A percentile compares a stretch with the other conserved stretches of the same genome.
Conservation (phyloP, 169 alveolate species). For the Plasmodium adleri region DNA sequence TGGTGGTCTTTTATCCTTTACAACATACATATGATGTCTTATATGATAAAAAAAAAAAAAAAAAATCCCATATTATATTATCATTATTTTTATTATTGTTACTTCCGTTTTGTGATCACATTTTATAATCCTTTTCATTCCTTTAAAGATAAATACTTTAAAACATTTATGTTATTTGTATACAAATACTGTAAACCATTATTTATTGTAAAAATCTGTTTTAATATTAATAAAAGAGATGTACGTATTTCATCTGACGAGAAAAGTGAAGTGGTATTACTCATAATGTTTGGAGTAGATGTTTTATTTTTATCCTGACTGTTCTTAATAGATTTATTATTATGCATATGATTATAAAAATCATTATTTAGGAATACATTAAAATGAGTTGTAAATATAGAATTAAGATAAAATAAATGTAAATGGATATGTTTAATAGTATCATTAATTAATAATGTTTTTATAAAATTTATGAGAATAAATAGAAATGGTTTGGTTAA, state of each 20-base stretch:
- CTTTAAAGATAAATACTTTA: slow-evolving; percentile 12
- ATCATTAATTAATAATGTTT: slow-evolving; percentile 66
- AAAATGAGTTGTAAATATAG: slow-evolving; percentile 78
- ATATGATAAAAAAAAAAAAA: too few relatives aligned
- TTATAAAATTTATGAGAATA: slow-evolving; percentile 62
- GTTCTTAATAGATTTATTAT: neutral
- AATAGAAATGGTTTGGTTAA: slow-evolving; percentile 70
- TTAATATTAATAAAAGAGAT: slow-evolving; percentile 32
- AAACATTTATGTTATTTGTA: slow-evolving; percentile 38
- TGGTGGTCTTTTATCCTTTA: too few relatives aligned
- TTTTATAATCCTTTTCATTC: neutral
- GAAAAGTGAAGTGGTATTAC: neutral
- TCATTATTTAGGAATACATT: slow-evolving; percentile 64
- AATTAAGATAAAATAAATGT: slow-evolving; percentile 78
- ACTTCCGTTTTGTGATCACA: too few relatives aligned
- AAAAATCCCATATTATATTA: too few relatives aligned
- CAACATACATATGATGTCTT: too few relatives aligned
- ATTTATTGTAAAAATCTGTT: slow-evolving; percentile 39
- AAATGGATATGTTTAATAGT: slow-evolving; percentile 66
- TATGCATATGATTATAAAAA: neutral
- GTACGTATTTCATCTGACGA: slow-evolving; percentile 20
- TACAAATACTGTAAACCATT: slow-evolving; percentile 50
- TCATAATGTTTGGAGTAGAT: neutral
- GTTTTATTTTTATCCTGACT: too few relatives aligned
- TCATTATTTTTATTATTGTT: too few relatives aligned